These are phyloP conservation scores for Mollisia scopiformis DNA, from an alignment of 2,329 filamentous ascomycete species.

Conservation along the genomic window DNA sequence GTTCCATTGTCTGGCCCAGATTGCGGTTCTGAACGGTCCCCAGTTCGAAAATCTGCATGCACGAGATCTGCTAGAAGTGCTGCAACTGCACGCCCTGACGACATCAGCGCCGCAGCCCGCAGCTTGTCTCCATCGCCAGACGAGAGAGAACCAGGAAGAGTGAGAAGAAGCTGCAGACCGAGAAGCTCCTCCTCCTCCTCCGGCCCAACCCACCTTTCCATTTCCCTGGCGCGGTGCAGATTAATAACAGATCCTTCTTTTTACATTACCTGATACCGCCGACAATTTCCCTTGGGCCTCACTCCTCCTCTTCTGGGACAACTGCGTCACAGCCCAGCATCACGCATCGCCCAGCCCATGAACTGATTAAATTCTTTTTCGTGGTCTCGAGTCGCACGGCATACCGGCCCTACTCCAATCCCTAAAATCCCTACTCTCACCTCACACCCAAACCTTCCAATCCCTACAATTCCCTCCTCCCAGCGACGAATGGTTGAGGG, in stretches of 20 bases:
- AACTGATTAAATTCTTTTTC: constrained; percentile 6
- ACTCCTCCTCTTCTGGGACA: not conserved
- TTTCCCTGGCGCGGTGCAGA: not conserved
- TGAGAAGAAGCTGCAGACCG: not conserved
- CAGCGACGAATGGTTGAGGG: constrained; percentile 12
- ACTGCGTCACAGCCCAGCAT: constrained; percentile 11
- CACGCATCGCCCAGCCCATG: constrained; percentile 2
- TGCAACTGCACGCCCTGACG: constrained; percentile 11
- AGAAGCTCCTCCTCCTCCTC: not conserved
- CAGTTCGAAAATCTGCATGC: constrained; percentile 3
- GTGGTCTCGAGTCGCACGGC: constrained; percentile 18
- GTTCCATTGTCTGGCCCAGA: not conserved
- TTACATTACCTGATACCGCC: constrained; percentile 2
- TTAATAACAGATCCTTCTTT: not conserved
- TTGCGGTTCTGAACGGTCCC: constrained; percentile 1
- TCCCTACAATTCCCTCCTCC: not conserved
- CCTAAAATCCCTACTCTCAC: not conserved
- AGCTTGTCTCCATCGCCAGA: not conserved
- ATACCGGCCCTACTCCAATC: constrained; percentile 19
- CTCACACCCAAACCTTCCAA: not conserved
- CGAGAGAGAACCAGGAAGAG: not conserved
- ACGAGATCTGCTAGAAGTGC: not conserved
- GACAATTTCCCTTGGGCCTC: constrained; percentile 3
- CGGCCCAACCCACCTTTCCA: not conserved
- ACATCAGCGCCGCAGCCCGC: constrained; percentile 10